phyloP scores from a whole-genome alignment of 345 rosid genomes.

The Brassica carinata region DNA sequence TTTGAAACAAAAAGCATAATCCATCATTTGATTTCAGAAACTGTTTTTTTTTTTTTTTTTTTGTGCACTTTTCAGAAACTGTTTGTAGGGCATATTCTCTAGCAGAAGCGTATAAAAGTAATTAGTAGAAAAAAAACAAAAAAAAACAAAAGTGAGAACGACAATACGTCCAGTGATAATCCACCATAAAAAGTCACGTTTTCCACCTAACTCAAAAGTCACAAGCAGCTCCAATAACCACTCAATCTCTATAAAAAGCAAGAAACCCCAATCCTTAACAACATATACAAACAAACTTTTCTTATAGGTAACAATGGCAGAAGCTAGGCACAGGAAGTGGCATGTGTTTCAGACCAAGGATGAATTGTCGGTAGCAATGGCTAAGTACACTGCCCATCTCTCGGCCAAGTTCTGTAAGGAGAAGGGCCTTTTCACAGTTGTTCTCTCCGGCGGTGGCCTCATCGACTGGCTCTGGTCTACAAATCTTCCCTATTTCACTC shows the following conservation, averaged over 20 bases:
- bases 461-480: slow-evolving; percentile 61
- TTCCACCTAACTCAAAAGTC: not conserved
- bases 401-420: slow-evolving; percentile 60
- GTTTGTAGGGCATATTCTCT: not conserved
- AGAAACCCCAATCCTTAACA: not conserved
- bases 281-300: not conserved
- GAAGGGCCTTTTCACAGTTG: slow-evolving; percentile 69
- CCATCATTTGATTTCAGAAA: not conserved
- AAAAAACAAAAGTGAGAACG: not conserved
- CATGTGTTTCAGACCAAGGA: slow-evolving; percentile 25
- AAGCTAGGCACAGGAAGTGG: slow-evolving; percentile 2
- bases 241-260: slow-evolving; percentile 11
- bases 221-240: not conserved
- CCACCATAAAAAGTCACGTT: not conserved
- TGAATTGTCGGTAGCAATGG: slow-evolving; percentile 54
- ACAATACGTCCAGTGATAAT: slow-evolving; percentile 1
- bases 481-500: not conserved
- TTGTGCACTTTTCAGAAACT: too few relatives aligned
- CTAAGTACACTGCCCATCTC: slow-evolving; percentile 66
- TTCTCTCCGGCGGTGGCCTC: slow-evolving; percentile 76
- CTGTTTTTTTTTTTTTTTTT: too few relatives aligned
- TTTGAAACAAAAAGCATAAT: slow-evolving; percentile 2
- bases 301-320: slow-evolving; percentile 15
- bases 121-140: not conserved
- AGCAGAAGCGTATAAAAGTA: not conserved